These are phyloP conservation scores for Candida oleophila DNA, from an alignment of 805 yeast species.

Conservation along the genomic window DNA sequence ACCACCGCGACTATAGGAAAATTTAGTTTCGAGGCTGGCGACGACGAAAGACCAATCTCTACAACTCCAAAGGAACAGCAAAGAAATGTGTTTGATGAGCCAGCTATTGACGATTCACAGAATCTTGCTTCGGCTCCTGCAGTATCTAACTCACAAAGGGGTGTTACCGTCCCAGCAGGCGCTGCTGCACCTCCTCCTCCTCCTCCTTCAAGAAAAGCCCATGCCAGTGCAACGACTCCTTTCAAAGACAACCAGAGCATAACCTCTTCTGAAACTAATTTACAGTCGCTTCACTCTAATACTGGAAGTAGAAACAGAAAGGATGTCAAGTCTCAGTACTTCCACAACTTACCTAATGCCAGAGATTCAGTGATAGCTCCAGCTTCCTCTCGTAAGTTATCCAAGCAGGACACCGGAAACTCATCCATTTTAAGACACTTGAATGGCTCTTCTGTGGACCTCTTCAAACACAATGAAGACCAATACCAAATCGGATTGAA, in stretches of 20 bases:
- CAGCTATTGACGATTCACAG: conserved; percentile 6
- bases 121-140: conserved; percentile 3
- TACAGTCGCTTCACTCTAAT: conserved; percentile 26
- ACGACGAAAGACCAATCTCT: conserved; percentile 30
- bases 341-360: conserved; percentile 44
- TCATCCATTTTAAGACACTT: conserved; percentile 19
- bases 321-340: conserved; percentile 46
- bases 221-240: conserved; percentile 22
- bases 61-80: conserved; percentile 25
- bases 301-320: conserved; percentile 31
- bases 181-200: conserved; percentile 41
- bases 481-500: conserved; percentile 64
- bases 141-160: conserved; percentile 6
- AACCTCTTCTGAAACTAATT: conserved; percentile 1
- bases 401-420: conserved; percentile 41
- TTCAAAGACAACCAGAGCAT: conserved; percentile 11
- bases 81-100: conserved; percentile 13
- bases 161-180: conserved; percentile 7
- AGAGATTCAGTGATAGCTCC: conserved; percentile 27
- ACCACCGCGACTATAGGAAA: conserved; percentile 15
- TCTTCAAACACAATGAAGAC: conserved; percentile 42
- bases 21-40: conserved; percentile 43
- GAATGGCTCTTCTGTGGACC: conserved; percentile 11
- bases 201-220: conserved; percentile 55
- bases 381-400: conserved; percentile 16